Evolutionary conservation across 148 eudicot genomes (phyloP), one percentile per base, ranked within the genome.

Genomic region (Rhododendron henanense): DNA sequence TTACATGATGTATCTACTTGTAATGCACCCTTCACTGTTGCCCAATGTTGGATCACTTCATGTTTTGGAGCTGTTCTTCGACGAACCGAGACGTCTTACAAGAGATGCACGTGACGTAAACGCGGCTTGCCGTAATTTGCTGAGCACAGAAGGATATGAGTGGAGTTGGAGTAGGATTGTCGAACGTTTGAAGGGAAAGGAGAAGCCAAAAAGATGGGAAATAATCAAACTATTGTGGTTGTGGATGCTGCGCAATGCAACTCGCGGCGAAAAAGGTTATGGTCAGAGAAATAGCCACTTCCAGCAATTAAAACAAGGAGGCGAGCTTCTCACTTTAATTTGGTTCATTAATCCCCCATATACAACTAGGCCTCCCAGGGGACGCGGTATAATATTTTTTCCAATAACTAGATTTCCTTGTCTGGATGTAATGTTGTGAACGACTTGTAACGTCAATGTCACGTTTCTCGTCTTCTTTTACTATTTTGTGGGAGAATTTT

Each of bases 31-130:
- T 69, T 69, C 35, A n/a, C n/a, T n/a, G n/a, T n/a, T n/a, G n/a
- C n/a, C n/a, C n/a, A n/a, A n/a, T n/a, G n/a, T n/a, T n/a, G n/a
- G n/a, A n/a, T n/a, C n/a, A n/a, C n/a, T n/a, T n/a, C n/a, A n/a
- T n/a, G n/a, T n/a, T n/a, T n/a, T n/a, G n/a, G n/a, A n/a, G 14
- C 37, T 9, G 15, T 1, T 0, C 10, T 9, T 69, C 33, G 0
- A 28, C 4, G 0, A 25, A 7, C 14, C 33, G 1, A 10, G 4
- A 25, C 2, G 13, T 10, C 5, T 28, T 23, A 10, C 25, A 8
- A 6, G 11, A 0, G 31, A n/a, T 67, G 28, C 0, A 3, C 25
- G 7, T 6, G 44, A 41, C 7, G 0, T 41, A 41, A 41, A 41
- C 7, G 44, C 44, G 44, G 44, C 44, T 0, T 10, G 74, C 25